These are phyloP conservation scores for Saccharomyces hybrid DNA, from an alignment of 1,139 yeast species.

Conservation along the genomic window DNA sequence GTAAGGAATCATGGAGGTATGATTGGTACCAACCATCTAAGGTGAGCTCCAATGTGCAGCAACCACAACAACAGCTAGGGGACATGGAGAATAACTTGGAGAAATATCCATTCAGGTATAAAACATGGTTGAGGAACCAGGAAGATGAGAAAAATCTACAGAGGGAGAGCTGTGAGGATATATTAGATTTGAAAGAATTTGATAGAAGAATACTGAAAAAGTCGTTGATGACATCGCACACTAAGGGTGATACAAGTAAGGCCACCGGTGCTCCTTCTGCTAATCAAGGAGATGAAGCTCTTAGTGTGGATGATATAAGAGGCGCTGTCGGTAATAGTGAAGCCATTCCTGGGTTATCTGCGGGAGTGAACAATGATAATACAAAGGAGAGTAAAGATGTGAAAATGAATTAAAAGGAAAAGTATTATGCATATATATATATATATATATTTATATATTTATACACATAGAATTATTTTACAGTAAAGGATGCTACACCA, in stretches of 20 bases:
- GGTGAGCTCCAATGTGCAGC: not conserved
- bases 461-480: slow-evolving; percentile 6
- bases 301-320: slow-evolving; percentile 51
- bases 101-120: slow-evolving; percentile 19
- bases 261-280: not conserved
- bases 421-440: not conserved
- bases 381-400: slow-evolving; percentile 8
- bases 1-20: slow-evolving; percentile 20
- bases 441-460: not conserved
- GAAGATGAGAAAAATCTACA: slow-evolving; percentile 4
- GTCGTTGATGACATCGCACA: slow-evolving; percentile 3
- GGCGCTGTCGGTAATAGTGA: slow-evolving; percentile 55
- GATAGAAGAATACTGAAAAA: slow-evolving; percentile 14
- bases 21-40: slow-evolving; percentile 23
- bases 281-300: slow-evolving; percentile 27
- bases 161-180: not conserved
- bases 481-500: slow-evolving; percentile 38
- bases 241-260: not conserved
- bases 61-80: slow-evolving; percentile 5
- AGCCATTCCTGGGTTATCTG: slow-evolving; percentile 42
- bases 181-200: slow-evolving; percentile 11
- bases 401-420: slow-evolving; percentile 4
- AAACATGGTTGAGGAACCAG: slow-evolving; percentile 16
- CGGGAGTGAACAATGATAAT: slow-evolving; percentile 21
- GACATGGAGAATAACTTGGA: slow-evolving; percentile 5